A percentile compares a stretch with the other conserved stretches of the same genome.
Evolutionary conservation across 1,284 basidiomycete species (phyloP).

Genomic region (Porogramme epimiltina): DNA sequence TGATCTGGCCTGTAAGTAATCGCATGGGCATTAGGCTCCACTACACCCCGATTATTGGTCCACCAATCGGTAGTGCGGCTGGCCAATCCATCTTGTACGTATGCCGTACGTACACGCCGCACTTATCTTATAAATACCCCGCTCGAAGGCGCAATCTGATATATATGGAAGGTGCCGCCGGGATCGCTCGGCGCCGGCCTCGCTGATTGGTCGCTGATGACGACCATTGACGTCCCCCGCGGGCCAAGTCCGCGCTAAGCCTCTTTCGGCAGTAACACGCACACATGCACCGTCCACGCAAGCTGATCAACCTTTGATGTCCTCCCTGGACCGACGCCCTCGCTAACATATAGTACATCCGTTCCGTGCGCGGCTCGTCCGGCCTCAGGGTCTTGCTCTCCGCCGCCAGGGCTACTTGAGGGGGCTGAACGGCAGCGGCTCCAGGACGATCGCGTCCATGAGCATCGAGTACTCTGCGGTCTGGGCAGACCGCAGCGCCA

Average conservation of each 20-base stretch:
- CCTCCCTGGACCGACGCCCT: background rate
- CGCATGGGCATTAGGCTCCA: too few species aligned
- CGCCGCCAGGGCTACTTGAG: slow-evolving; percentile 52
- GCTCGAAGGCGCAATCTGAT: slow-evolving; percentile 2
- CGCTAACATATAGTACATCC: background rate
- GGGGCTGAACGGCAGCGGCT: slow-evolving; percentile 78
- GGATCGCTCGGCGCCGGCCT: slow-evolving; percentile 6
- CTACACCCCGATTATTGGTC: background rate
- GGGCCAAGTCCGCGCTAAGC: slow-evolving; percentile 6
- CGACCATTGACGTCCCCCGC: background rate
- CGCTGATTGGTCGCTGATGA: background rate
- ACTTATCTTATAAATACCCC: background rate
- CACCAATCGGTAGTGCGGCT: background rate
- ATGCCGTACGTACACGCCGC: background rate
- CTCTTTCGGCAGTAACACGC: slow-evolving; percentile 13
- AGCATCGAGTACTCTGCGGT: slow-evolving; percentile 75
- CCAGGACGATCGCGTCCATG: slow-evolving; percentile 81
- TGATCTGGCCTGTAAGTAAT: too few species aligned
- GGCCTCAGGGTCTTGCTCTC: too few species aligned
- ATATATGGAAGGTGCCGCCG: slow-evolving; percentile 2
- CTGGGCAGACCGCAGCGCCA: slow-evolving; percentile 39
- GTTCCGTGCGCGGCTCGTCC: too few species aligned
- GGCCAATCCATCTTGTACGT: background rate
- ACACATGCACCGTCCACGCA: slow-evolving; percentile 20
- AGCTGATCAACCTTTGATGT: background rate